Base-by-base conservation (phyloP, 306 rosid genomes). In the Citrullus amarus region DNA sequence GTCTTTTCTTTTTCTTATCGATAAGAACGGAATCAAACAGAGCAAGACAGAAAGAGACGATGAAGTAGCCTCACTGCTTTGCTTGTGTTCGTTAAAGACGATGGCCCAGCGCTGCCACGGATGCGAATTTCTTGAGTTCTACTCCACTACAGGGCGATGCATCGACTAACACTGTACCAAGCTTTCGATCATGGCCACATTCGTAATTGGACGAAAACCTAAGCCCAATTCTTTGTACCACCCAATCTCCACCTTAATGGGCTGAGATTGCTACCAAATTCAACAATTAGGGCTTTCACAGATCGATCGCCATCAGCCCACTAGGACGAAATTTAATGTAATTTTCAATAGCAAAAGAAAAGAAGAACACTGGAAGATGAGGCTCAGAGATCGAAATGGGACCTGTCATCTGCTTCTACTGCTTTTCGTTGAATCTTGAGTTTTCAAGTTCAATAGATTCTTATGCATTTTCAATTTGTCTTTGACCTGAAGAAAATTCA, bases 1-100 rank as follows among this genome's bases (percentile, higher is more conserved):
- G 38, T 61, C 17, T 38, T 53, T 78, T 51, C 43, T 22, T 50
- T 61, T 43, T 20, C 43, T 51, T 66, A 56, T 36, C 76, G 81
- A 79, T 79, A 67, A 54, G 81, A 79, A 79, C 76, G 53, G 65
- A 79, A 39, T 55, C 59, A 48, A 57, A 69, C 41, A 56, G 80
- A 59, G 75, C 44, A 25, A 59, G 36, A 59, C 63, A 58, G 56
- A 9, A 17, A 61, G 10, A 48, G 80, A 75, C 10, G 36, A 10
- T 9, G 79, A 53, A 53, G 55, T 75, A 18, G 34, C 43, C 54
- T 44, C 61, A 16, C 76, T 22, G 38, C n/a, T 22, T 70, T 4
- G 43, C 28, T 43, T 54, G 57, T 32, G 78, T 76, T 76, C 4
- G 79, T 76, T 56, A 76, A 14, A 25, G 18, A 54, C 66, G 66